Base-by-base conservation (phyloP, 345 rosid species). In the Gossypium anomalum region DNA sequence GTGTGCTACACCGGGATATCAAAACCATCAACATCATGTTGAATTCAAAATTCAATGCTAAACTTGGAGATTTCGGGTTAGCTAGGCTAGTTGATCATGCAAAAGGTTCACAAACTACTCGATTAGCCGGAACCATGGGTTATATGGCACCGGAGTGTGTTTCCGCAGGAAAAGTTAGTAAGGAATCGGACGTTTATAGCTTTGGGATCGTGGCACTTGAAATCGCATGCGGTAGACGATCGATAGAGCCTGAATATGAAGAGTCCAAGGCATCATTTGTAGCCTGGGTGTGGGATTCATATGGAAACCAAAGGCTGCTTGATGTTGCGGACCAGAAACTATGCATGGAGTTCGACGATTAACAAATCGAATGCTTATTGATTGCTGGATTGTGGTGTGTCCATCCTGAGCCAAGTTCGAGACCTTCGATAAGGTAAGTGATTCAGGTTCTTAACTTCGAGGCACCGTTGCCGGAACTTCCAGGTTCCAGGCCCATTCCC, bases 1-100 rank as follows among this genome's bases (percentile, higher is more conserved):
- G 41, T 10, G 76, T 81, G 60, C 51, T 81, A 17, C 84, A 79
- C 29, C 38, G 78, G 1, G 83, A 79, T 45, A 81, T 81, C 58
- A 83, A 79, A 52, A 72, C 79, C 1, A 79, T 78, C 67, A 81
- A 83, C 12, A 6, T 81, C 23, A 51, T 81, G 73, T 47, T 83
- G 72, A 81, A 78, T 71, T 78, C 78, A 1, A 11, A 29, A 4
- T 34, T 34, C 38, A 34, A 34, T 34, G 38, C 38, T 34, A 34
- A 34, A 34, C 38, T 34, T 34, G 81, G 84, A 22, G 86, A 84
- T 68, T 81, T 81, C 29, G 83, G 86, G 68, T 72, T 81, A 20
- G 86, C 84, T 9, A 74, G 65, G 71, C 20, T 81, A 16, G 84
- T 81, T 0, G 45, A 84, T 20, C 84, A 79, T 27, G 70, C 53